Evolutionary conservation across 192 early-diverging fungal species (phyloP).

Genomic region (Borealophlyctis nickersoniae): DNA sequence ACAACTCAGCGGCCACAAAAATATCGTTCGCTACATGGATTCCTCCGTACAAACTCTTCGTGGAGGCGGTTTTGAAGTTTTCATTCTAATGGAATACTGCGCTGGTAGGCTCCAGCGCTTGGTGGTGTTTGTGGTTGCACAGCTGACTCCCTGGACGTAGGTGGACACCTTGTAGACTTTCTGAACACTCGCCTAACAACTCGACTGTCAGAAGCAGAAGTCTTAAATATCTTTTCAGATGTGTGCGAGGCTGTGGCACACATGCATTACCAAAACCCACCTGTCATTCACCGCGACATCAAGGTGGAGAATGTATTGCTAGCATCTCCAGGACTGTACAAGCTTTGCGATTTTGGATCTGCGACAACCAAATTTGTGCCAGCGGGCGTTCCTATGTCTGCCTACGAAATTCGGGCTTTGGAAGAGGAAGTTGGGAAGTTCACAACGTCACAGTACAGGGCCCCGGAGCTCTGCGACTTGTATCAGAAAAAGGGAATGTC

Average conservation of each 20-base stretch:
- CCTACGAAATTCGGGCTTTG: constrained; percentile 66
- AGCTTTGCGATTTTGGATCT: constrained; percentile 97
- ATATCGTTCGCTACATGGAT: constrained; percentile 80
- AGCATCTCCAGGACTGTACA: constrained; percentile 60
- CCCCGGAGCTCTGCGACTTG: constrained; percentile 93
- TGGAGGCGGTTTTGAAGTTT: constrained; percentile 68
- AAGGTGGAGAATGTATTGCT: constrained; percentile 79
- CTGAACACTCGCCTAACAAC: constrained; percentile 77
- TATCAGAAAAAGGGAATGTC: constrained; percentile 77
- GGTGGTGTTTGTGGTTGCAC: background rate
- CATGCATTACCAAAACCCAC: constrained; percentile 80
- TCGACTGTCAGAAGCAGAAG: constrained; percentile 76
- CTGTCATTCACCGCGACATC: constrained; percentile 79
- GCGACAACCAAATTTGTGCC: constrained; percentile 60
- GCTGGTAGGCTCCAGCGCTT: constrained; percentile 46
- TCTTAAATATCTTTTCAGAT: constrained; percentile 85
- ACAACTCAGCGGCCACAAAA: constrained; percentile 71
- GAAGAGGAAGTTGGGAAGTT: constrained; percentile 85
- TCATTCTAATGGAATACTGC: constrained; percentile 94
- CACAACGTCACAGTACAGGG: constrained; percentile 93
- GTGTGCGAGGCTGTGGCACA: constrained; percentile 85
- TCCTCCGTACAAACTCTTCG: constrained; percentile 51
- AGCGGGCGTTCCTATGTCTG: constrained; percentile 52
- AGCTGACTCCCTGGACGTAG: constrained; percentile 33
- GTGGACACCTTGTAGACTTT: constrained; percentile 77